phyloP scores from a whole-genome alignment of 192 early-diverging fungal species.

The Mortierella antarctica region DNA sequence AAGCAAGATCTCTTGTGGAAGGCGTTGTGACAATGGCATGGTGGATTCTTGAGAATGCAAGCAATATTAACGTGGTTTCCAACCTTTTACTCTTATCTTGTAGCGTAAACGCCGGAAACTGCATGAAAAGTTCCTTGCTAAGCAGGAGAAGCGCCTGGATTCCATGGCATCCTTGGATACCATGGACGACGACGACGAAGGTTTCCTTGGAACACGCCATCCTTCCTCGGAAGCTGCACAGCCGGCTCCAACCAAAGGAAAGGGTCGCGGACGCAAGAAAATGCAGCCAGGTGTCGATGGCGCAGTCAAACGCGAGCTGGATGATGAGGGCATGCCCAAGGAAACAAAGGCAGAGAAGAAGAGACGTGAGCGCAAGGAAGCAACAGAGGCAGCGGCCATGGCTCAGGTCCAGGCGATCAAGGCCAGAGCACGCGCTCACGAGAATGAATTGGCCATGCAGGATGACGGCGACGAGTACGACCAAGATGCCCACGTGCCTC shows the following conservation, averaged over 20 bases:
- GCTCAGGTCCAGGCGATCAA: constrained; percentile 47
- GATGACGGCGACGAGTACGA: constrained; percentile 29
- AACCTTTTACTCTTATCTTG: background rate
- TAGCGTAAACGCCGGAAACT: constrained; percentile 50
- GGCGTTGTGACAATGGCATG: background rate
- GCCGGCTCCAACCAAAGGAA: background rate
- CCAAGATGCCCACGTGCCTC: constrained; percentile 33
- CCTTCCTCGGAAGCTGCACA: background rate
- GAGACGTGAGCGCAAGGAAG: constrained; percentile 37
- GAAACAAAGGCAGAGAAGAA: constrained; percentile 46
- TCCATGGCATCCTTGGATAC: constrained; percentile 1
- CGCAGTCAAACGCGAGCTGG: constrained; percentile 27
- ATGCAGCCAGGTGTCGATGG: constrained; percentile 11
- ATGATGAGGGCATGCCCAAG: constrained; percentile 14
- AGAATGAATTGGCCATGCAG: constrained; percentile 6
- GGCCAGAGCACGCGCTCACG: constrained; percentile 32
- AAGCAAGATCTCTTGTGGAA: background rate
- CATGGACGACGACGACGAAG: constrained; percentile 22
- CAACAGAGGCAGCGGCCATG: constrained; percentile 37
- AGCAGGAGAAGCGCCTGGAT: constrained; percentile 41
- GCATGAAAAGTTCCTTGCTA: constrained; percentile 45
- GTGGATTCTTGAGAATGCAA: background rate
- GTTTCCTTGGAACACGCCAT: constrained; percentile 27
- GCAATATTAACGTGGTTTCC: background rate
- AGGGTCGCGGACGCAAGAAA: constrained; percentile 41